Percentiles rank a stretch among this genome's conserved stretches.
These are phyloP conservation scores for Exophiala lecanii-corni DNA, from an alignment of 2,329 filamentous ascomycete genomes.

Conservation along the genomic window DNA sequence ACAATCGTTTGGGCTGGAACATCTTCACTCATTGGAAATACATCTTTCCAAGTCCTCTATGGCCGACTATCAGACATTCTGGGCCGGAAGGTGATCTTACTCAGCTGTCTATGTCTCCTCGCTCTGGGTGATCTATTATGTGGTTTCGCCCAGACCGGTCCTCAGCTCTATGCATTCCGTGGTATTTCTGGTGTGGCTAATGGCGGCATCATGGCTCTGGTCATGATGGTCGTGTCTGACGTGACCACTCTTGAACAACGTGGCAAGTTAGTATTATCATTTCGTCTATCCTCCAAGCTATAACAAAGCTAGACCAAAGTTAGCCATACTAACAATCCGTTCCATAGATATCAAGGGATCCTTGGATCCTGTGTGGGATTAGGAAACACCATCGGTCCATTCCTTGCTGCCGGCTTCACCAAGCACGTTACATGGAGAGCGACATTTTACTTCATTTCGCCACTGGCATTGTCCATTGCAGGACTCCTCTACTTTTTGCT, in stretches of 20 bases:
- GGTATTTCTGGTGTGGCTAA: slow-evolving; percentile 56
- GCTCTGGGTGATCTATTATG: slow-evolving; percentile 56
- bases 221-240: slow-evolving; percentile 60
- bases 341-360: slow-evolving; percentile 38
- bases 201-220: slow-evolving; percentile 55
- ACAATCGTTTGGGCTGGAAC: slow-evolving; percentile 13
- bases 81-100: slow-evolving; percentile 55
- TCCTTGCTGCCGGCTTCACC: slow-evolving; percentile 45
- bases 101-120: slow-evolving; percentile 51
- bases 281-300: too few species aligned
- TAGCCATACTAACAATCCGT: too few species aligned
- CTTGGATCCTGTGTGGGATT: slow-evolving; percentile 38
- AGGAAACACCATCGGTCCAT: slow-evolving; percentile 45
- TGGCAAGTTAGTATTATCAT: too few species aligned
- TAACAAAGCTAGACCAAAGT: too few species aligned
- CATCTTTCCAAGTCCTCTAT: slow-evolving; percentile 61
- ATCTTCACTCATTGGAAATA: slow-evolving; percentile 29
- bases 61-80: slow-evolving; percentile 59
- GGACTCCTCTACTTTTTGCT: slow-evolving; percentile 48
- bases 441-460: slow-evolving; percentile 50
- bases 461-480: slow-evolving; percentile 46
- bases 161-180: slow-evolving; percentile 59
- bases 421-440: slow-evolving; percentile 42
- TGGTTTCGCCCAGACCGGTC: slow-evolving; percentile 51
- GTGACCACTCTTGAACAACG: slow-evolving; percentile 55